A percentile compares a stretch with the other conserved stretches of the same genome.
phyloP scores from a whole-genome alignment of 2,329 filamentous ascomycete species.

The Penicillium sp. region DNA sequence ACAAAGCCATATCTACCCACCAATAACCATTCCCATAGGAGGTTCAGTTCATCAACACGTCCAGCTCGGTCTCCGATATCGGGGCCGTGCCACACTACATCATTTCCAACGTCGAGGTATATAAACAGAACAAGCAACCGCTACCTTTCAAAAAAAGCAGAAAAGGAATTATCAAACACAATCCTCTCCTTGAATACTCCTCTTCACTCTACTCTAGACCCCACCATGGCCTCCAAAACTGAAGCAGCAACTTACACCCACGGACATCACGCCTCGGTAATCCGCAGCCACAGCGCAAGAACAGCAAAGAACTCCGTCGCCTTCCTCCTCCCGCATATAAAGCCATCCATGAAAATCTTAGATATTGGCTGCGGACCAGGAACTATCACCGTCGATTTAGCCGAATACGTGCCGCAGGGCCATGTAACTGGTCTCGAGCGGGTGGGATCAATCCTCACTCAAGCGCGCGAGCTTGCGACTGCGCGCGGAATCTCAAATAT shows the following conservation, averaged over 20 bases:
- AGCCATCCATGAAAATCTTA: slow-evolving; percentile 42
- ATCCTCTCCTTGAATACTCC: no score
- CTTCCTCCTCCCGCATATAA: slow-evolving; percentile 46
- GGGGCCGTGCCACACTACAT: slow-evolving; percentile 7
- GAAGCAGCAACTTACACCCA: slow-evolving; percentile 34
- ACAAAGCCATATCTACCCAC: background rate
- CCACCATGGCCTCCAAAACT: slow-evolving; percentile 17
- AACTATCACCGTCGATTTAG: slow-evolving; percentile 48
- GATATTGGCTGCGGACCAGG: slow-evolving; percentile 52
- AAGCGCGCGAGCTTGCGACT: slow-evolving; percentile 35
- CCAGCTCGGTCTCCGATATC: slow-evolving; percentile 10
- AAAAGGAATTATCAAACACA: no score
- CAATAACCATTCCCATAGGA: background rate
- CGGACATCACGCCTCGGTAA: slow-evolving; percentile 36
- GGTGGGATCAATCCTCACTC: slow-evolving; percentile 32
- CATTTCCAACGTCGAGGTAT: slow-evolving; percentile 1
- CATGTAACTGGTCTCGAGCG: slow-evolving; percentile 43
- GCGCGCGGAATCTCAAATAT: slow-evolving; percentile 38
- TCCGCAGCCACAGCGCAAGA: slow-evolving; percentile 35
- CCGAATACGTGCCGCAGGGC: slow-evolving; percentile 42
- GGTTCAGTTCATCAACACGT: background rate
- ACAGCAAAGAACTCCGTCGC: slow-evolving; percentile 41
- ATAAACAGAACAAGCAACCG: slow-evolving; percentile 5
- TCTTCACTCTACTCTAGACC: background rate
- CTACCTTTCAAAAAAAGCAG: background rate